Conservation (phyloP, 768 basidiomycete species). For the Phylloporus rhodoxanthus region DNA sequence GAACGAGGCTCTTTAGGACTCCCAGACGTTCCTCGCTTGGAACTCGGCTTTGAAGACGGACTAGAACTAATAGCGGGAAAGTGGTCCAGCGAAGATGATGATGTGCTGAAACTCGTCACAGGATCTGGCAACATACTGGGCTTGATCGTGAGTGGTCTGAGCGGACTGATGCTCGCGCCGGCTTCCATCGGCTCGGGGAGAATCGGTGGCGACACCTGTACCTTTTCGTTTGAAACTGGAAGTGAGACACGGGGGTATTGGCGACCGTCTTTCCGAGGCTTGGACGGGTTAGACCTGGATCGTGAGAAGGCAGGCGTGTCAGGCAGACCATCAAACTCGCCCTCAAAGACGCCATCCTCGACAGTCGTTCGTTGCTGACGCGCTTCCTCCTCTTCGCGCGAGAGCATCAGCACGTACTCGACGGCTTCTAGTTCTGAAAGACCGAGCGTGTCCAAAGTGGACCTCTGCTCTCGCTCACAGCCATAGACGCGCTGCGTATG, state of each 20-base stretch:
- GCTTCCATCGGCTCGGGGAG: slow-evolving; percentile 54
- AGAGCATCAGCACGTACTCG: slow-evolving; percentile 80
- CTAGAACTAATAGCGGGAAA: slow-evolving; percentile 34
- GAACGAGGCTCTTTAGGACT: slow-evolving; percentile 20
- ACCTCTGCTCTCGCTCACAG: slow-evolving; percentile 53
- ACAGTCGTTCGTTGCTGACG: slow-evolving; percentile 10
- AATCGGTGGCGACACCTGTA: slow-evolving; percentile 49
- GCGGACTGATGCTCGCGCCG: slow-evolving; percentile 32
- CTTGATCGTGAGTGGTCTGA: slow-evolving; percentile 9
- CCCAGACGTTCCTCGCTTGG: slow-evolving; percentile 12
- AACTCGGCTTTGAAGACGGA: slow-evolving; percentile 21
- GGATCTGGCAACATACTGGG: slow-evolving; percentile 6
- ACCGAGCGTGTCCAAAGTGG: slow-evolving; percentile 56
- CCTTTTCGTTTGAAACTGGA: slow-evolving; percentile 41
- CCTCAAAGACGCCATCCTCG: slow-evolving; percentile 55
- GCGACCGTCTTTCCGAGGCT: slow-evolving; percentile 13
- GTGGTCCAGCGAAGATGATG: slow-evolving; percentile 24
- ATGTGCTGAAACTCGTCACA: slow-evolving; percentile 8
- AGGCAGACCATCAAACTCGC: slow-evolving; percentile 33
- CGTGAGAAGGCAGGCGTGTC: slow-evolving; percentile 14
- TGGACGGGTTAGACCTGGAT: slow-evolving; percentile 5
- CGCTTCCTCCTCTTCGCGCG: slow-evolving; percentile 60
- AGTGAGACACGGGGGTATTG: slow-evolving; percentile 26
- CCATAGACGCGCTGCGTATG: slow-evolving; percentile 35
- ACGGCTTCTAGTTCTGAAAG: slow-evolving; percentile 69